Base-by-base conservation (phyloP, 1,284 basidiomycete species). In the Rhodotorula mucilaginosa region DNA sequence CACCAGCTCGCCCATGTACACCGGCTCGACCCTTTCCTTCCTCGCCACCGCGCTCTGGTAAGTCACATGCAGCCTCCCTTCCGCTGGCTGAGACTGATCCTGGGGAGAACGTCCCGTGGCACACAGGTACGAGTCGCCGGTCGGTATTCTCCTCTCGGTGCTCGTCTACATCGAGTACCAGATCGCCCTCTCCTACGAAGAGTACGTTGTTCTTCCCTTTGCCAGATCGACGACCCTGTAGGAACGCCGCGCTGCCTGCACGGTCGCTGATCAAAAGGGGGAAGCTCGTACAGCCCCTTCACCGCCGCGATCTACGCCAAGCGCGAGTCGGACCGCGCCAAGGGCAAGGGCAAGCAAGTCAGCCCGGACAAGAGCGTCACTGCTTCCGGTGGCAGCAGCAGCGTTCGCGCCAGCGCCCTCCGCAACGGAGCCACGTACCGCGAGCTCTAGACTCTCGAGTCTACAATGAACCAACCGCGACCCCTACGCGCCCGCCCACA, bases 1-100 rank as follows among this genome's bases (percentile, higher is more conserved):
- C 64, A 85, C 96, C 70, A 86, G 88, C 58, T 90, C 97, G 82
- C 96, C 96, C 1, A 98, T 98, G 96, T 98, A 98, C 79, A 89
- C 92, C 62, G 93, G 93, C 12, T 92, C 90, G 79, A 92, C 92
- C 16, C 83, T 97, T 83, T 91, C 88, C 77, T 96, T 96, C 82
- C 82, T 87, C 62, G 93, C 89, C 31, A 89, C 88, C 2, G 89
- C 93, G 0, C 84, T 96, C 47, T 94, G 91, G 91, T 90, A 73
- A 78, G 87, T 81, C 10, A 44, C 39, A 44, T 12, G 2, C 10
- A 48, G 16, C 8, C 21, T 2, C 19, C 3, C 61, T 61, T 31
- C 49, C 15, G 23, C 39, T 10, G 68, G 66, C 44, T 18, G n/a
- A 16, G 7, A 54, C n/a, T 54, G 7, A 34, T 34, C 34, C 34